Percentiles rank a stretch among this genome's conserved stretches.
These are phyloP conservation scores for grape (Vitis vinifera) DNA, from an alignment of 164 flowering plant species.

Conservation along the genomic window ASM3070453v1 NC_081820.1:26574501-26575000, in stretches of 20 bases:
- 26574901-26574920: too few relatives aligned
- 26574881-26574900: too few relatives aligned
- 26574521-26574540: too few relatives aligned
- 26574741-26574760: conserved; percentile 68
- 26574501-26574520: too few relatives aligned
- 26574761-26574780: not conserved
- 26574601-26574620: conserved; percentile 43
- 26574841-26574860: too few relatives aligned
- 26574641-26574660: conserved; percentile 88
- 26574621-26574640: conserved; percentile 85
- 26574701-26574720: conserved; percentile 85
- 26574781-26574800: not conserved
- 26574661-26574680: conserved; percentile 61
- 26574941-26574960: too few relatives aligned
- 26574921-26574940: too few relatives aligned
- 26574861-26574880: too few relatives aligned
- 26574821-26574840: too few relatives aligned
- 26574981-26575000: too few relatives aligned
- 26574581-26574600: not conserved
- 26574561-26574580: not conserved
- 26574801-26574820: too few relatives aligned
- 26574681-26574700: conserved; percentile 90
- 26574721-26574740: conserved; percentile 99
- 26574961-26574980: too few relatives aligned
- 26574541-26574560: not conserved